Evolutionary conservation across 345 rosid genomes (phyloP), one percentile per base, ranked within the genome.

Genomic region (Dimocarpus longan): DNA sequence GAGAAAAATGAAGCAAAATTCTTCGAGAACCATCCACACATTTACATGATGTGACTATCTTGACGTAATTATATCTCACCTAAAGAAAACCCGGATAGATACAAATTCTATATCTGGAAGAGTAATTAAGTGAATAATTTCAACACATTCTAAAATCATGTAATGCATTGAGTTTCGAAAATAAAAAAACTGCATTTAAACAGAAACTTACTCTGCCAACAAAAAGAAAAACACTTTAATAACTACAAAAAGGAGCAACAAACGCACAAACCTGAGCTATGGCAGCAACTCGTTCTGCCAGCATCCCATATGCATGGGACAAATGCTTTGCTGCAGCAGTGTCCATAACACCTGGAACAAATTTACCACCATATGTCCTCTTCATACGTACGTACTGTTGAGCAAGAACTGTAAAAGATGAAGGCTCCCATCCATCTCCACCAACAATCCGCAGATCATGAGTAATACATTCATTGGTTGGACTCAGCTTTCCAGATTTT

Each of bases 331-430:
- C 97, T 42, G 84, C 85, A 75, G 93, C 86, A 76, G 96, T 91
- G 86, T 95, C 99, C 98, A 95, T 93, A 64, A 80, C 86, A 64
- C 91, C 98, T 64, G 97, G 99, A 80, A 95, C 97, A 82, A 89
- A 84, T 89, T 92, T 89, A 52, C 93, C 90, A 71, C 91, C 95
- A 66, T 85, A 64, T 32, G 93, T 68, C 88, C 85, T 90, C 85
- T 95, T 95, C 98, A 93, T 91, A 70, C 97, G 97, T 71, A 89
- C 86, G 62, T 90, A 93, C 65, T 95, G 97, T 80, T 95, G 99
- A 60, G 98, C 92, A 83, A 95, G 92, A 80, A 83, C 86, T 32
- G 97, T 93, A 83, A 95, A 95, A 39, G 82, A 85, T 65, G 98
- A 89, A 57, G 93, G 95, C 46, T 95, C 97, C 98, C 98, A 95